Conservation (phyloP, 2,329 filamentous ascomycete genomes). For the Tolypocladium guangdongense region DNA sequence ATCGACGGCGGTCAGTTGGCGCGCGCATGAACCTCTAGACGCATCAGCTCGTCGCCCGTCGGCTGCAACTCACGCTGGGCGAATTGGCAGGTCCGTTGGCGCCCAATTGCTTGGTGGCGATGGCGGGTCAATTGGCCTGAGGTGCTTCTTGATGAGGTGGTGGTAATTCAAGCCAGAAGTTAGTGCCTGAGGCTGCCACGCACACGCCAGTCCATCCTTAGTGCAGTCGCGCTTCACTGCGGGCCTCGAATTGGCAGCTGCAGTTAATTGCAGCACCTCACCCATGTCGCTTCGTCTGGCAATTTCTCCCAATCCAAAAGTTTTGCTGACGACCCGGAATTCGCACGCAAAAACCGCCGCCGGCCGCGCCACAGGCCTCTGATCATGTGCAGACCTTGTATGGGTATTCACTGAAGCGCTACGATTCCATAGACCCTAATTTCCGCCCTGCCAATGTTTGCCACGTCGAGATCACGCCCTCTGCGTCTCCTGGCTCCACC, state of each 20-base stretch:
- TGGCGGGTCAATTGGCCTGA: conserved; percentile 4
- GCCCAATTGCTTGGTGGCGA: conserved; percentile 24
- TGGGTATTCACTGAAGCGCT: conserved; percentile 31
- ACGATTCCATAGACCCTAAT: conserved; percentile 43
- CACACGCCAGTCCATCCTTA: not conserved
- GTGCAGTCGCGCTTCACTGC: not conserved
- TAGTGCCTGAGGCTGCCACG: conserved; percentile 22
- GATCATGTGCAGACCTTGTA: conserved; percentile 44
- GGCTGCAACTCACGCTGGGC: conserved; percentile 18
- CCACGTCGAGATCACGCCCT: conserved; percentile 42
- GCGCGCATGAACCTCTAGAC: not conserved
- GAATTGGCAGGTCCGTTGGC: conserved; percentile 16
- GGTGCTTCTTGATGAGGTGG: conserved; percentile 11
- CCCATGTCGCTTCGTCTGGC: conserved; percentile 11
- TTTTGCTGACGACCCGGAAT: conserved; percentile 40
- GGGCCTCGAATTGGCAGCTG: conserved; percentile 1
- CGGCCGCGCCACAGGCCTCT: conserved; percentile 35
- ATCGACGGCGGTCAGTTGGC: conserved; percentile 2
- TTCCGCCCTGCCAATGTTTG: conserved; percentile 46
- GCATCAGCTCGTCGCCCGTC: not conserved
- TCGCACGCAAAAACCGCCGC: conserved; percentile 31
- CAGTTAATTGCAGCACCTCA: not conserved
- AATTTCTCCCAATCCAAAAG: conserved; percentile 27
- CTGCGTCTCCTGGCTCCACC: conserved; percentile 29
- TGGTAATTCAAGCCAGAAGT: conserved; percentile 15